Evolutionary conservation across 495 filamentous ascomycete genomes (phyloP).

Genomic region (Xylaria palmicola): DNA sequence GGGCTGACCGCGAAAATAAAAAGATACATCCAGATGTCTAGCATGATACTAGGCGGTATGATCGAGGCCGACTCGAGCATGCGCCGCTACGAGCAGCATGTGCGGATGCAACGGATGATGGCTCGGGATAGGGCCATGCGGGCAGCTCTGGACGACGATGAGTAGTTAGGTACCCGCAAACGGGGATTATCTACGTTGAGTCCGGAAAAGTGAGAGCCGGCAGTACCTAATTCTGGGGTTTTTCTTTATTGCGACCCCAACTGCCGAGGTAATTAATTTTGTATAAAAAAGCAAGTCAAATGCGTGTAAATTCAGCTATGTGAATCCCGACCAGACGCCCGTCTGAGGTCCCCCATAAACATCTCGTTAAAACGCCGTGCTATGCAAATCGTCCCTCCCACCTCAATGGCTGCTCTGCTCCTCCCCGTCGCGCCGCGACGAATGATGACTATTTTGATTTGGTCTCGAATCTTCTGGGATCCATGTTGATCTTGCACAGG

Average conservation of each 20-base stretch:
- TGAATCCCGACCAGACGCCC: conserved; percentile 21
- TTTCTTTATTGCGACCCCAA: not conserved
- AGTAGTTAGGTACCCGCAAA: conserved; percentile 21
- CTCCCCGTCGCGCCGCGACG: conserved; percentile 16
- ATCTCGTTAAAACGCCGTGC: conserved; percentile 17
- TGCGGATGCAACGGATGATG: conserved; percentile 63
- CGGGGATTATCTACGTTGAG: not conserved
- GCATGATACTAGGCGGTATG: conserved; percentile 82
- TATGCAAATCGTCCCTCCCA: conserved; percentile 9
- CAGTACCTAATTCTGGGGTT: not conserved
- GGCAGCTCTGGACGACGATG: conserved; percentile 33
- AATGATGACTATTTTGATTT: conserved; percentile 34
- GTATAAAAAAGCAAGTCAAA: conserved; percentile 1
- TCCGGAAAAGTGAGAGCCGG: conserved; percentile 10
- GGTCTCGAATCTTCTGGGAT: conserved; percentile 75
- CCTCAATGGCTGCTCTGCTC: conserved; percentile 17
- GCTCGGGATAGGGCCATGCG: conserved; percentile 62
- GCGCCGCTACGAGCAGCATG: conserved; percentile 61
- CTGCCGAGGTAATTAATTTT: not conserved
- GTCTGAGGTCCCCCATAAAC: not conserved
- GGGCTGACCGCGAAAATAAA: conserved; percentile 1
- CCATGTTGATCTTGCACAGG: conserved; percentile 93
- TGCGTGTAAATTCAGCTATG: conserved; percentile 20
- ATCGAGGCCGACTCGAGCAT: conserved; percentile 79
- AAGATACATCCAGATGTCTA: conserved; percentile 81